These are phyloP conservation scores for Agapanthus africanus DNA, from an alignment of 106 monocot genomes.

Conservation along the genomic window DNA sequence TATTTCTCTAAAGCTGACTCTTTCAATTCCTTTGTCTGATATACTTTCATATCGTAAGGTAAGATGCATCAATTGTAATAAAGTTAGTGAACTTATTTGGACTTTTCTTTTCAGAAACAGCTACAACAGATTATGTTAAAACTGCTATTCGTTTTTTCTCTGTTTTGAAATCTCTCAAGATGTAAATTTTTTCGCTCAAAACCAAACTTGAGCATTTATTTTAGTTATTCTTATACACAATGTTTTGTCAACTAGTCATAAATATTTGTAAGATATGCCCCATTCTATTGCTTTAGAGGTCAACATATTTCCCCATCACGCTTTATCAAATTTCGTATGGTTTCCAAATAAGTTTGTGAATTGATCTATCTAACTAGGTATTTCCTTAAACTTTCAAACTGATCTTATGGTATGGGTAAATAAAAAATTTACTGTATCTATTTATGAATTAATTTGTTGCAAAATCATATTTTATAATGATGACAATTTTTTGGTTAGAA, in stretches of 20 bases:
- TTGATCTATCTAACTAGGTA: too few relatives aligned
- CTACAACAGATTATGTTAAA: not conserved
- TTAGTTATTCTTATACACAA: too few relatives aligned
- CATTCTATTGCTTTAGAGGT: not conserved
- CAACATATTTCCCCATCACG: too few relatives aligned
- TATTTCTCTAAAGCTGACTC: conserved; percentile 86
- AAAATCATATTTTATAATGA: too few relatives aligned
- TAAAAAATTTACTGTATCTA: too few relatives aligned
- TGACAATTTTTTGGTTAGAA: too few relatives aligned
- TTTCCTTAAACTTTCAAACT: too few relatives aligned
- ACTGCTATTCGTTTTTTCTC: not conserved
- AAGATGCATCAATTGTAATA: conserved; percentile 1
- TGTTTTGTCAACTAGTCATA: not conserved
- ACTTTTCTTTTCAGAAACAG: not conserved
- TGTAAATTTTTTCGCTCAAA: not conserved
- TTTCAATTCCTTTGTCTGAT: conserved; percentile 80
- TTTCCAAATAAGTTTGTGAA: too few relatives aligned
- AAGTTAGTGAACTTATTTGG: not conserved
- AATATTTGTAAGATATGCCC: not conserved
- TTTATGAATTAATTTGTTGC: too few relatives aligned
- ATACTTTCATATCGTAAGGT: conserved; percentile 91
- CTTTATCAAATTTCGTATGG: too few relatives aligned
- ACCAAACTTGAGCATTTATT: not conserved
- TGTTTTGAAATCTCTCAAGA: not conserved
- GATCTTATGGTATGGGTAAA: too few relatives aligned